These are phyloP conservation scores for Saksenaea oblongispora DNA, from an alignment of 371 early-diverging fungal genomes.

Conservation along the genomic window DNA sequence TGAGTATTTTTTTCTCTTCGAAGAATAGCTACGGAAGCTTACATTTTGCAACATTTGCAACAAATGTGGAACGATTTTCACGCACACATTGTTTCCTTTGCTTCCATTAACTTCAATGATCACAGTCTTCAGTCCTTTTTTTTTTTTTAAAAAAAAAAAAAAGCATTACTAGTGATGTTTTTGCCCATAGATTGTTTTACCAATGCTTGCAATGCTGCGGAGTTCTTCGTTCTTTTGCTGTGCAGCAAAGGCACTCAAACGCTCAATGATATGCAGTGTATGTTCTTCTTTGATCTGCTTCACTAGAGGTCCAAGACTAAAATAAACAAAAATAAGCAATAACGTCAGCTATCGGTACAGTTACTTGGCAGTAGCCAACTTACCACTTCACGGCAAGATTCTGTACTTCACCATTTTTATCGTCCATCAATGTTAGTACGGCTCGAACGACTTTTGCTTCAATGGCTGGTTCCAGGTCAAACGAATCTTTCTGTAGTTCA, in stretches of 20 bases:
- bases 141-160: slow-evolving; percentile 7
- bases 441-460: slow-evolving; percentile 70
- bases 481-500: slow-evolving; percentile 64
- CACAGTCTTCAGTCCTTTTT: slow-evolving; percentile 73
- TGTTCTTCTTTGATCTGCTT: slow-evolving; percentile 70
- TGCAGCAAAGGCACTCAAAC: slow-evolving; percentile 58
- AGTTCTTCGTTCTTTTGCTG: slow-evolving; percentile 61
- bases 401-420: slow-evolving; percentile 91
- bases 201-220: slow-evolving; percentile 82
- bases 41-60: slow-evolving; percentile 61
- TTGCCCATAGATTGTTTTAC: slow-evolving; percentile 26
- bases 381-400: slow-evolving; percentile 91
- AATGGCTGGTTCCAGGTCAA: slow-evolving; percentile 63
- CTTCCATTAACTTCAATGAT: slow-evolving; percentile 60
- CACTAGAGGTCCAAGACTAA: slow-evolving; percentile 77
- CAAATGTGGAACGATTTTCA: slow-evolving; percentile 65
- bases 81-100: slow-evolving; percentile 56
- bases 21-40: slow-evolving; percentile 11
- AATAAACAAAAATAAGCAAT: not conserved
- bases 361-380: not conserved
- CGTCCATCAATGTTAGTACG: slow-evolving; percentile 76
- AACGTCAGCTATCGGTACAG: not conserved
- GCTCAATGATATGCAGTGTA: slow-evolving; percentile 68
- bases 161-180: not conserved
- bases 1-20: not conserved